Evolutionary conservation across 2,329 filamentous ascomycete genomes (phyloP).

Genomic region (Trichophyton mentagrophytes): DNA sequence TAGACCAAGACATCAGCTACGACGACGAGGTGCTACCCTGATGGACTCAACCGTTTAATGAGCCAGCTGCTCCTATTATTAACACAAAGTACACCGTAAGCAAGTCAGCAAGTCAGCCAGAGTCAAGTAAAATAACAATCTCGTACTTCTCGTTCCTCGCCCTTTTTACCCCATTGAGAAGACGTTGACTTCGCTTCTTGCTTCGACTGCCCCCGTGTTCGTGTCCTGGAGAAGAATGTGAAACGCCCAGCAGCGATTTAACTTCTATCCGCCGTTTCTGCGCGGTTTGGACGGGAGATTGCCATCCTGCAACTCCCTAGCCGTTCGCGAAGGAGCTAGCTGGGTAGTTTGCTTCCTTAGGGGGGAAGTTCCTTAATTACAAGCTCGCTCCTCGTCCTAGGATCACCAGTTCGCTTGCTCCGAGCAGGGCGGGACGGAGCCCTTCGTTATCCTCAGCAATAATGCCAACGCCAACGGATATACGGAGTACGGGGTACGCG

Average conservation of each 20-base stretch:
- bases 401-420: not conserved
- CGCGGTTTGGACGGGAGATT: conserved; percentile 2
- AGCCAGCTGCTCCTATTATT: too few species aligned
- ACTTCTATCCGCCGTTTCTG: not conserved
- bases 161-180: too few species aligned
- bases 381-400: too few species aligned
- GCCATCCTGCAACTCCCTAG: not conserved
- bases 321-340: not conserved
- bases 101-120: too few species aligned
- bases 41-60: not conserved
- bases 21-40: not conserved
- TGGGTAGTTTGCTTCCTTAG: not conserved
- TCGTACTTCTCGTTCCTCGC: too few species aligned
- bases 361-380: too few species aligned
- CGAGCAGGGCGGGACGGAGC: too few species aligned
- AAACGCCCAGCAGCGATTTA: not conserved
- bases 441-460: not conserved
- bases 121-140: too few species aligned
- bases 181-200: too few species aligned
- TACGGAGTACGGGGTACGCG: not conserved
- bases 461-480: not conserved
- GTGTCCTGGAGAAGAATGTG: not conserved
- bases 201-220: too few species aligned
- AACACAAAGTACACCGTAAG: too few species aligned
- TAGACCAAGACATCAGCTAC: not conserved